Conservation (phyloP, 1,284 basidiomycete genomes). For the Vanrija sp. region DNA sequence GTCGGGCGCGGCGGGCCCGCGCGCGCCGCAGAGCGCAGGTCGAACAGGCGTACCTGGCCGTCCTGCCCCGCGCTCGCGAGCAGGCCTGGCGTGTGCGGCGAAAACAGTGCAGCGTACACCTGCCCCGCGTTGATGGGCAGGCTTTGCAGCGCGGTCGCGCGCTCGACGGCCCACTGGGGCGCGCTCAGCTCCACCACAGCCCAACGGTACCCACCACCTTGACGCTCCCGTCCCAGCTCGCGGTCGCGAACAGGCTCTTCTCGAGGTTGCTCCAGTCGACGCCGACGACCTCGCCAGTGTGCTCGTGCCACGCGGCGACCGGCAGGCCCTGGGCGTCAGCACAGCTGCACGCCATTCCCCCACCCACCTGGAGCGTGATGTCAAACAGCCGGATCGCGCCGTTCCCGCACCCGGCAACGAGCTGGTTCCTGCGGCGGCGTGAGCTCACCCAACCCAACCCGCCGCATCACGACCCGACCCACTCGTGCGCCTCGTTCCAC, state of each 20-base stretch:
- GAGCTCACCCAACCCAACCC: slow-evolving; percentile 13
- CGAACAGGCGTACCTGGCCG: slow-evolving; percentile 74
- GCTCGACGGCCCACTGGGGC: slow-evolving; percentile 78
- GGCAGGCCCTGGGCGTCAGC: slow-evolving; percentile 52
- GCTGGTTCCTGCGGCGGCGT: slow-evolving; percentile 57
- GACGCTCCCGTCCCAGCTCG: slow-evolving; percentile 87
- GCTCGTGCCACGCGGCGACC: slow-evolving; percentile 89
- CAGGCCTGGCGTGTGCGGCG: slow-evolving; percentile 78
- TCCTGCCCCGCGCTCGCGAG: slow-evolving; percentile 81
- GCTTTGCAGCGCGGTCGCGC: slow-evolving; percentile 69
- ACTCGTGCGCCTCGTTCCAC: slow-evolving; percentile 92
- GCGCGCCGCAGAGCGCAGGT: slow-evolving; percentile 44
- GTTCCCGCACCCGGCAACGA: slow-evolving; percentile 84
- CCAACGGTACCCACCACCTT: slow-evolving; percentile 66
- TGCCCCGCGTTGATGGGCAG: slow-evolving; percentile 59
- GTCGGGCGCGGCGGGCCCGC: neutral
- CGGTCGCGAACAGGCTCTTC: slow-evolving; percentile 83
- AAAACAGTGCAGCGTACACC: slow-evolving; percentile 88
- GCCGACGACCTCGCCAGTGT: slow-evolving; percentile 86
- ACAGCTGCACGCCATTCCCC: neutral
- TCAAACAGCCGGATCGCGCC: slow-evolving; percentile 92
- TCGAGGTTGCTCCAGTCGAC: slow-evolving; percentile 95
- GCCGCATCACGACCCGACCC: too few species aligned
- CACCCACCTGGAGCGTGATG: slow-evolving; percentile 68
- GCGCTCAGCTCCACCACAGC: neutral